These are phyloP conservation scores for Candida sanyaensis DNA, from an alignment of 1,139 yeast species.

Conservation along the genomic window DNA sequence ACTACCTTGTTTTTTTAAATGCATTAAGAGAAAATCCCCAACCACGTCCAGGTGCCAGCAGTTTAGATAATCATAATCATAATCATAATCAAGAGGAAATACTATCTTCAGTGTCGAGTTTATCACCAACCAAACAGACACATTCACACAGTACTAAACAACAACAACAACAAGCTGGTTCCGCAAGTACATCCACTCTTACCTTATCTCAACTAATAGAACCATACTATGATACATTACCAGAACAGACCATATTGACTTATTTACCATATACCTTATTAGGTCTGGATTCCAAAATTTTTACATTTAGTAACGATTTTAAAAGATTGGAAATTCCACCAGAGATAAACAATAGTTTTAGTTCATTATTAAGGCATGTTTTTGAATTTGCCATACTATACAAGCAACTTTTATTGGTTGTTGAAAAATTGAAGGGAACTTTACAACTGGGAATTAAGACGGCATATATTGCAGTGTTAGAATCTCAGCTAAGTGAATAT, in stretches of 20 bases:
- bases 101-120: background rate
- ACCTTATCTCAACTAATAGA: slow-evolving; percentile 23
- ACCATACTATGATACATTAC: slow-evolving; percentile 36
- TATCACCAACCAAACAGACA: background rate
- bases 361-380: slow-evolving; percentile 57
- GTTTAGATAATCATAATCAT: background rate
- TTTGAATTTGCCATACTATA: slow-evolving; percentile 77
- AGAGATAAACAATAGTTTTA: slow-evolving; percentile 55
- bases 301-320: slow-evolving; percentile 46
- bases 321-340: slow-evolving; percentile 48
- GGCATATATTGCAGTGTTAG: slow-evolving; percentile 62
- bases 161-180: background rate
- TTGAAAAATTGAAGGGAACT: slow-evolving; percentile 30
- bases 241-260: slow-evolving; percentile 54
- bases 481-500: slow-evolving; percentile 55
- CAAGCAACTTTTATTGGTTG: slow-evolving; percentile 38
- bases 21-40: slow-evolving; percentile 15
- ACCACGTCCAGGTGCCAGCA: background rate
- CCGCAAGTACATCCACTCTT: slow-evolving; percentile 1
- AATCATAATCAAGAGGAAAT: slow-evolving; percentile 3
- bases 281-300: slow-evolving; percentile 69
- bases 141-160: background rate
- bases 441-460: slow-evolving; percentile 57
- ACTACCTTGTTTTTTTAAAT: slow-evolving; percentile 38
- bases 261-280: slow-evolving; percentile 67